Evolutionary conservation across 768 basidiomycete species (phyloP), one percentile per base, ranked within the genome.

Genomic region (Paxillus ammoniavirescens): DNA sequence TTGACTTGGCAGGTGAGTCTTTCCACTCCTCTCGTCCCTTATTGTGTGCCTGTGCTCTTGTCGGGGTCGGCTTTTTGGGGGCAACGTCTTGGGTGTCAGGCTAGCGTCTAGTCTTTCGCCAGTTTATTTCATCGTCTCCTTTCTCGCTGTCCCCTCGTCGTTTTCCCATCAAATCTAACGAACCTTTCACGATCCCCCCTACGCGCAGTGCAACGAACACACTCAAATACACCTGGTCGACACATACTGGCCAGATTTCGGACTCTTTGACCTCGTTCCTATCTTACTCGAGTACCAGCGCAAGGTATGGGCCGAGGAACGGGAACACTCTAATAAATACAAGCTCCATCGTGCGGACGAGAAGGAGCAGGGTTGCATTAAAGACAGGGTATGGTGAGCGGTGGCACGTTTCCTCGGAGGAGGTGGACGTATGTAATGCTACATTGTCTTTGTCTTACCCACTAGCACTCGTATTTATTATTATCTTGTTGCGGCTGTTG

Each of bases 171-270:
- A 21, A 1, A 23, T 54, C 31, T 26, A 35, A 23, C 15, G 8
- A 8, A 8, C 35, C 31, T 9, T 28, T 52, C 2, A 30, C 13
- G 14, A 3, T 12, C 7, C 3, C 41, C n/a, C n/a, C n/a, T n/a
- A 1, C 14, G 5, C 26, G 8, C 63, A 97, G 92, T 85, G 86
- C 56, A 86, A 79, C 49, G 86, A 95, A 62, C 69, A 88, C 58
- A 92, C 93, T 0, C 92, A 95, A 60, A 71, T 99, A 8, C 92
- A 98, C 64, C 94, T 97, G 68, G 80, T 84, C 17, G 73, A 82
- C 13, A 82, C 83, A 0, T 93, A 87, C 64, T 99, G 97, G 97
- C 97, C 97, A 0, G 87, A 94, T 50, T 96, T 97, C 63, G 90
- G 93, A 5, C 65, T 98, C 2, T 76, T 82, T 52, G 91, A 98